Conservation (phyloP, 305 asterid species). For the Fraxinus baroniana region DNA sequence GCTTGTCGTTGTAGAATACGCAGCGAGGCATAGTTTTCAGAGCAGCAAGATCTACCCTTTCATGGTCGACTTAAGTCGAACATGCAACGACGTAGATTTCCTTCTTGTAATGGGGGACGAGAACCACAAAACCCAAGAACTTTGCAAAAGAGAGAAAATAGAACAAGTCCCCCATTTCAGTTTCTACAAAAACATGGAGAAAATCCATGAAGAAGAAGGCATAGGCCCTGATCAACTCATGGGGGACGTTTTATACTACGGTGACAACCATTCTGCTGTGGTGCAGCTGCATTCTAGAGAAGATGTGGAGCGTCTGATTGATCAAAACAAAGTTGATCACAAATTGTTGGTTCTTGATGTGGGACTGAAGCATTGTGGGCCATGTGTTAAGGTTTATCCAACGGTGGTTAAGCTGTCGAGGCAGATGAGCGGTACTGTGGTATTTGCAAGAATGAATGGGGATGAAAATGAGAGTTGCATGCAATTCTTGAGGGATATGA, state of each 20-base stretch:
- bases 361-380: conserved; percentile 97
- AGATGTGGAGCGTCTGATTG: conserved; percentile 73
- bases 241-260: conserved; percentile 94
- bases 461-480: conserved; percentile 95
- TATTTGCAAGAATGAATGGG: conserved; percentile 93
- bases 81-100: conserved; percentile 83
- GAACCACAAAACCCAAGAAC: conserved; percentile 55
- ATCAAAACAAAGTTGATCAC: conserved; percentile 44
- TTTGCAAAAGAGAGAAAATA: conserved; percentile 71
- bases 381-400: conserved; percentile 94
- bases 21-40: conserved; percentile 45
- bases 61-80: conserved; percentile 87
- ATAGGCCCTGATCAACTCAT: conserved; percentile 80
- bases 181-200: conserved; percentile 88
- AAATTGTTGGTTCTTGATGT: conserved; percentile 79
- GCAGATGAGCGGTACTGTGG: conserved; percentile 73
- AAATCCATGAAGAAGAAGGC: conserved; percentile 90
- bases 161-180: conserved; percentile 79
- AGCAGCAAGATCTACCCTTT: conserved; percentile 76
- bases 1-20: conserved; percentile 85
- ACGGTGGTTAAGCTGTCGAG: conserved; percentile 78
- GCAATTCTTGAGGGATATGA: conserved; percentile 81
- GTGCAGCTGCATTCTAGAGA: conserved; percentile 70
- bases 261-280: conserved; percentile 80
- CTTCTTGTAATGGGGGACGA: conserved; percentile 87